Evolutionary conservation across 768 basidiomycete species (phyloP).

Genomic region (Suillus weaverae): DNA sequence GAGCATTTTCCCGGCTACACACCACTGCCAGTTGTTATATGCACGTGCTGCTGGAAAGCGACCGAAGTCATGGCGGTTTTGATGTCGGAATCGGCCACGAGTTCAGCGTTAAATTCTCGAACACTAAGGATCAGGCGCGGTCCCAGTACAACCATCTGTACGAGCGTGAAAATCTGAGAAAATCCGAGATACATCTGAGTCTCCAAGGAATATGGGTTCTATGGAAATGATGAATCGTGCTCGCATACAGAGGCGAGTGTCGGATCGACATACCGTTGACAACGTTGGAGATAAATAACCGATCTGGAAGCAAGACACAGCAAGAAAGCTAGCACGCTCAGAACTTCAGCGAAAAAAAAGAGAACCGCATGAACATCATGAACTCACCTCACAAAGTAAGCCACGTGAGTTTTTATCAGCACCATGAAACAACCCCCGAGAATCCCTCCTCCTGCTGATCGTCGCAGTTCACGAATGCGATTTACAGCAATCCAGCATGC

Average conservation of each 20-base stretch:
- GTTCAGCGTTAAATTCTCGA: not conserved
- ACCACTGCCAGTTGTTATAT: not conserved
- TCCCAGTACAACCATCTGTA: not conserved
- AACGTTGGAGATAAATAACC: not conserved
- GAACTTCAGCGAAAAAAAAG: not conserved
- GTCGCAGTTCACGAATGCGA: not conserved
- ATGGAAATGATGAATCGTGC: not conserved
- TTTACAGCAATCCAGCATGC: not conserved
- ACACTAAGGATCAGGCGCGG: not conserved
- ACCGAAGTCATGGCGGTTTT: not conserved
- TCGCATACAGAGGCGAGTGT: not conserved
- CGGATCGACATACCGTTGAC: not conserved
- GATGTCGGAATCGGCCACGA: not conserved
- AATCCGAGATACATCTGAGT: not conserved
- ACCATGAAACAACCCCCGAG: not conserved
- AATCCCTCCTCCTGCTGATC: not conserved
- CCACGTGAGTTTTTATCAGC: not conserved
- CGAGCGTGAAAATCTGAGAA: not conserved
- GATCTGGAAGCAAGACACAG: not conserved
- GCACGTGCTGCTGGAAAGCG: not conserved
- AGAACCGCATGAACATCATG: not conserved
- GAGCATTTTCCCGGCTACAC: not conserved
- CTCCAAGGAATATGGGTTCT: not conserved
- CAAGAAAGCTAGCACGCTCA: not conserved
- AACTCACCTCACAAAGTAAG: not conserved